Base-by-base conservation (phyloP, 495 filamentous ascomycete genomes). In the Tuber aestivum region DNA sequence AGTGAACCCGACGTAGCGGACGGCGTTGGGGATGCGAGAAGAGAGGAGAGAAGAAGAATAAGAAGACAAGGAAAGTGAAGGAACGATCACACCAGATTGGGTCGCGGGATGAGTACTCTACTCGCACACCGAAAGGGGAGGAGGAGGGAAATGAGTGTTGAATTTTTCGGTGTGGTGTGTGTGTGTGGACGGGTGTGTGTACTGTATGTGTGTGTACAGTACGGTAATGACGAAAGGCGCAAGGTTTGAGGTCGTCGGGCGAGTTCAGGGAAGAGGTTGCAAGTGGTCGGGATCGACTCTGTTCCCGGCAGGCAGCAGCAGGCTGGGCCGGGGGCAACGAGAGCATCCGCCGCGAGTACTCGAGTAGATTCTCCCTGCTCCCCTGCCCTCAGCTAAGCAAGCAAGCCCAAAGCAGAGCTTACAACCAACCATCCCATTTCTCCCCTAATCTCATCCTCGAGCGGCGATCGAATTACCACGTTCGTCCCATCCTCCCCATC, bases 1-100 rank as follows among this genome's bases (percentile, higher is more conserved):
- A 65, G 56, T 65, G 56, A 32, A 65, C 56, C 56, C 56, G 27
- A 65, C 27, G n/a, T 9, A 65, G 56, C 56, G 56, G 56, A 65
- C 23, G 10, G 3, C 10, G 56, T 65, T 27, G 56, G 5, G n/a
- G 56, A 32, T 10, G 56, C 18, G 27, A 32, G 27, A 32, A 65
- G 27, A 65, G 27, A 32, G 27, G 32, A 16, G 16, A 16, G n/a
- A 12, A 27, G n/a, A 56, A n/a, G 1, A 10, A n/a, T n/a, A n/a
- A n/a, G n/a, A n/a, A n/a, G n/a, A n/a, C n/a, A n/a, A n/a, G 18
- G 44, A 27, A 65, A 65, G 23, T 32, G 27, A 65, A 65, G 9
- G 56, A 65, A 27, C 56, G 56, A 32, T 32, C 56, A 65, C 56
- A 65, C 56, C 56, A 18, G n/a, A 65, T 65, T 65, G 27, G n/a